Evolutionary conservation across 176 grass and related monocot species (phyloP).

Genomic region (Chrysopogon serrulatus): DNA sequence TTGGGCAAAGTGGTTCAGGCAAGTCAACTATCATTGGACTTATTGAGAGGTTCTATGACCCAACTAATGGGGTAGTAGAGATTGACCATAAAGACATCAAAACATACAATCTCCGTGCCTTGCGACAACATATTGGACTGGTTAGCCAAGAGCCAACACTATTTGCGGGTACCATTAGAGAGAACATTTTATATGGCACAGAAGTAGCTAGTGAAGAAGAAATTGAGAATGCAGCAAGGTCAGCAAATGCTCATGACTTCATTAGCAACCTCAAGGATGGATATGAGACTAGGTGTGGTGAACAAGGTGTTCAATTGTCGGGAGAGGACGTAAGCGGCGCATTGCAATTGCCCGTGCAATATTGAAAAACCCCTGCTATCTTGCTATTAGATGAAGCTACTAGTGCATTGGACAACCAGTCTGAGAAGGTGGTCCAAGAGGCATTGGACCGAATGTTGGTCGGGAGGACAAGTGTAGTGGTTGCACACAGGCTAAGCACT

Average conservation of each 20-base stretch:
- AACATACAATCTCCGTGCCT: slow-evolving; percentile 55
- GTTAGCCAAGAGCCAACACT: slow-evolving; percentile 94
- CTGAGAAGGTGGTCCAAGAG: slow-evolving; percentile 82
- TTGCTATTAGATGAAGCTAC: slow-evolving; percentile 87
- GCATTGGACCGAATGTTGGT: slow-evolving; percentile 78
- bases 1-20: no score
- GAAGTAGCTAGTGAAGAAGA: slow-evolving; percentile 55
- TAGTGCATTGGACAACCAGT: slow-evolving; percentile 87
- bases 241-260: slow-evolving; percentile 82
- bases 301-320: slow-evolving; percentile 75
- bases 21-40: slow-evolving; percentile 94
- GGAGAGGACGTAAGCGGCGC: slow-evolving; percentile 90
- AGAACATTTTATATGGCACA: slow-evolving; percentile 77
- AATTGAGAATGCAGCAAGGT: slow-evolving; percentile 70
- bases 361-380: slow-evolving; percentile 72
- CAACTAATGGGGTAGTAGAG: slow-evolving; percentile 51
- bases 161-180: slow-evolving; percentile 66
- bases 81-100: slow-evolving; percentile 74
- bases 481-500: slow-evolving; percentile 85
- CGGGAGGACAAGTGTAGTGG: slow-evolving; percentile 76
- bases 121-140: slow-evolving; percentile 70
- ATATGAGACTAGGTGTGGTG: slow-evolving; percentile 73
- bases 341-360: slow-evolving; percentile 90
- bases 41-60: slow-evolving; percentile 92
- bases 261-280: slow-evolving; percentile 89